Evolutionary conservation across 1,284 basidiomycete genomes (phyloP).

Genomic region (Anthracocystis walkeri): DNA sequence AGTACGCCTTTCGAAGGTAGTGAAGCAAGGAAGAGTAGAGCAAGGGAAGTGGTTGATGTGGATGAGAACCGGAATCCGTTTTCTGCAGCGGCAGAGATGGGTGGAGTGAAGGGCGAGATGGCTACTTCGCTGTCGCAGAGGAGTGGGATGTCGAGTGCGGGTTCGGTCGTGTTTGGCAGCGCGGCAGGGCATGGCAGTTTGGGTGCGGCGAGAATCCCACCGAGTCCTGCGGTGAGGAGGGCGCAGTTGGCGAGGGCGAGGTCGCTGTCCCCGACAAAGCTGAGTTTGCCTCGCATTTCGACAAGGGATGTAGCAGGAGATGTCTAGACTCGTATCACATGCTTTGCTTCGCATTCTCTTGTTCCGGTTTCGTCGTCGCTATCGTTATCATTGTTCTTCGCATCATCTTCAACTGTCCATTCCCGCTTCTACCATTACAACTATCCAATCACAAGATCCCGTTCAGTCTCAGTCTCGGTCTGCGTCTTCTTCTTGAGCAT

Average conservation of each 20-base stretch:
- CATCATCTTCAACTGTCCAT: too few relatives aligned
- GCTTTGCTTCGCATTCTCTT: background rate
- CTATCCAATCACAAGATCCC: too few relatives aligned
- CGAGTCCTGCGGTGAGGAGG: conserved; percentile 42
- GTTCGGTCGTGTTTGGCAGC: conserved; percentile 4
- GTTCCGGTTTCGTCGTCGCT: background rate
- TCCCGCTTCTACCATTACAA: too few relatives aligned
- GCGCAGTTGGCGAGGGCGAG: conserved; percentile 44
- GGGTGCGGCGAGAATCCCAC: conserved; percentile 26
- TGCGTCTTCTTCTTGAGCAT: too few relatives aligned
- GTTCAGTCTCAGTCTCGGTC: too few relatives aligned
- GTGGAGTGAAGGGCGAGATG: background rate
- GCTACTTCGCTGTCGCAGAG: background rate
- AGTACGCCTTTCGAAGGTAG: conserved; percentile 24
- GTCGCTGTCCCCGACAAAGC: conserved; percentile 24
- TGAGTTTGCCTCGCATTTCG: background rate
- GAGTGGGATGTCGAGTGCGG: conserved; percentile 10
- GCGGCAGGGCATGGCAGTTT: background rate
- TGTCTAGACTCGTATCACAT: background rate
- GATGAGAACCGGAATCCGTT: conserved; percentile 38
- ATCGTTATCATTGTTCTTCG: background rate
- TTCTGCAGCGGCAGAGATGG: background rate
- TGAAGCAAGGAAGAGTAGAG: background rate
- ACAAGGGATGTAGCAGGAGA: background rate
- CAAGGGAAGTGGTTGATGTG: background rate